Percentiles rank a stretch among this genome's conserved stretches.
These are phyloP conservation scores for Helichrysum umbraculigerum DNA, from an alignment of 129 eudicot genomes.

Conservation along the genomic window DNA sequence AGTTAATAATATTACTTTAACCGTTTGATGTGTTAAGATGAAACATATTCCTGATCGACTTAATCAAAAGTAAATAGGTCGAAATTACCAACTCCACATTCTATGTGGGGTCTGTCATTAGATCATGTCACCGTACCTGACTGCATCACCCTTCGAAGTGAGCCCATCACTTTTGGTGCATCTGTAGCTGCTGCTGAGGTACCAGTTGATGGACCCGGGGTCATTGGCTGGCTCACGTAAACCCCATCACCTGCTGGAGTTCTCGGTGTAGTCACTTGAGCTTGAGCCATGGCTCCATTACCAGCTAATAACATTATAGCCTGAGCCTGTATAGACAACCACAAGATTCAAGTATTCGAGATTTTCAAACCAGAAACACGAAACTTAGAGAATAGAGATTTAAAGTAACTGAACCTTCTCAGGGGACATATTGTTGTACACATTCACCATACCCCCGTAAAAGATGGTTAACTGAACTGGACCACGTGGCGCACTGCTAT, in stretches of 20 bases:
- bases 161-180: constrained; percentile 35
- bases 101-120: not conserved
- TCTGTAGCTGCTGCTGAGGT: constrained; percentile 13
- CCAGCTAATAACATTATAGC: constrained; percentile 82
- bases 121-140: constrained; percentile 24
- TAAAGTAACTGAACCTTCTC: constrained; percentile 55
- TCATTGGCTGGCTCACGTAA: constrained; percentile 36
- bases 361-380: not conserved
- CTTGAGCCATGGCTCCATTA: constrained; percentile 37
- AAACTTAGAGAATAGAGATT: not conserved
- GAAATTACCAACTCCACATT: not conserved
- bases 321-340: constrained; percentile 51
- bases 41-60: not conserved
- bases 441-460: constrained; percentile 69
- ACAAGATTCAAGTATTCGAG: not conserved
- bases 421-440: constrained; percentile 67
- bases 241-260: constrained; percentile 31
- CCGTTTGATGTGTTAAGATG: not conserved
- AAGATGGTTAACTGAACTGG: constrained; percentile 78
- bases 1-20: not conserved
- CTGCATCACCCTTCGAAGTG: constrained; percentile 40
- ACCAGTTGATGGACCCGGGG: constrained; percentile 14
- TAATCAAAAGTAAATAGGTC: not conserved
- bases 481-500: not conserved
- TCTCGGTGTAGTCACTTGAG: constrained; percentile 37